Evolutionary conservation across 148 eudicot species (phyloP), one percentile per base, ranked within the genome.

Genomic region (Cornus controversa): DNA sequence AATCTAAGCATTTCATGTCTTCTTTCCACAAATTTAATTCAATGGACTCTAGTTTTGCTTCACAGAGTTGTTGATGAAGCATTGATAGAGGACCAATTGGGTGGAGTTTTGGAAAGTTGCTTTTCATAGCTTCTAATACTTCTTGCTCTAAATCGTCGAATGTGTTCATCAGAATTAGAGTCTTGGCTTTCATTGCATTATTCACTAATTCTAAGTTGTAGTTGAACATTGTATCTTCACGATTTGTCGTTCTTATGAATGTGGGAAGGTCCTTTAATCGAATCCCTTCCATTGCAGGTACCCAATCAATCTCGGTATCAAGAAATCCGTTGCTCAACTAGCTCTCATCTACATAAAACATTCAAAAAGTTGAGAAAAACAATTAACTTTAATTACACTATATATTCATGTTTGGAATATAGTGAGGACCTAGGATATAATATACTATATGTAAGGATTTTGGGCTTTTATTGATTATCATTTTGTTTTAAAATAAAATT

Each of bases 1-100:
- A 89, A 31, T 84, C 69, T 20, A 89, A 15, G 85, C 90, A 89
- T 26, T n/a, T 57, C 0, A 53, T 26, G 53, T 89, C 90, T 73
- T 85, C 83, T 37, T 79, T 81, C 92, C 90, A 89, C 25, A 86
- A 60, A 70, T 66, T 86, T 27, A 81, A 73, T 23, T 60, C 72
- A 4, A 85, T 74, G 23, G 66, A 57, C 4, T 63, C 20, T 69
- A 31, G 26, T 27, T 73, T 67, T 13, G 26, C 40, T 40, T 76
- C 26, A 10, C 25, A 24, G 20, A 66, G 62, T 63, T 77, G 77
- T 3, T 60, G 64, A 6, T 20, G 24, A 27, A 66, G 80, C 11
- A 76, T 28, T 1, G 70, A 26, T 18, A 77, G 26, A 13, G 84
- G 84, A 3, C 84, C 84, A 14, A 81, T 73, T 0, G 78, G 67